Evolutionary conservation across 2,329 filamentous ascomycete species (phyloP).

Genomic region (Akanthomyces uredinophilus): DNA sequence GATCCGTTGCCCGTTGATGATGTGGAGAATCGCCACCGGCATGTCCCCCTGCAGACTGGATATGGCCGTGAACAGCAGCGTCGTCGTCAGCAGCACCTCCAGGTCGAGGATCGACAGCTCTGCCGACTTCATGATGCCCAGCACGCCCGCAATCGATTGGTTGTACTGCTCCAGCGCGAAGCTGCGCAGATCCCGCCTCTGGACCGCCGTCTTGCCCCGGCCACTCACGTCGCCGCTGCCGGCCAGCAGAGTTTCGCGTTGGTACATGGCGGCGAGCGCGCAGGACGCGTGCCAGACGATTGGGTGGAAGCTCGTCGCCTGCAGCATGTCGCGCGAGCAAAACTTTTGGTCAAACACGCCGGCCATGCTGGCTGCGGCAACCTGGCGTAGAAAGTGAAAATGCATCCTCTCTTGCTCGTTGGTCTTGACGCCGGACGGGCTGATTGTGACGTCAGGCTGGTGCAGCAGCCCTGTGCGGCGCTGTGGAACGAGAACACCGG

Average conservation of each 20-base stretch:
- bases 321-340: constrained; percentile 8
- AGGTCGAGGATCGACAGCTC: neutral
- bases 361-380: neutral
- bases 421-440: neutral
- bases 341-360: constrained; percentile 3
- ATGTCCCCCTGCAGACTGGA: constrained; percentile 1
- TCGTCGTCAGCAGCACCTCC: neutral
- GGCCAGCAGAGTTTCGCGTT: neutral
- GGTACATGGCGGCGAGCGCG: constrained; percentile 10
- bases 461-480: neutral
- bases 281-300: constrained; percentile 7
- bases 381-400: neutral
- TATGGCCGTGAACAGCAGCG: neutral
- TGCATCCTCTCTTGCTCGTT: neutral
- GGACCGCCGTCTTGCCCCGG: neutral
- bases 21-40: neutral
- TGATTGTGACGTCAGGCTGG: neutral
- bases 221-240: neutral
- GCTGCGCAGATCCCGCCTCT: neutral
- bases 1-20: neutral
- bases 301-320: constrained; percentile 4
- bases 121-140: neutral
- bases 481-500: neutral
- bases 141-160: neutral
- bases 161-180: constrained; percentile 11